A percentile compares a stretch with the other conserved stretches of the same genome.
These are phyloP conservation scores for Pseudopithomyces chartarum DNA, from an alignment of 2,329 filamentous ascomycete genomes.

Conservation along the genomic window DNA sequence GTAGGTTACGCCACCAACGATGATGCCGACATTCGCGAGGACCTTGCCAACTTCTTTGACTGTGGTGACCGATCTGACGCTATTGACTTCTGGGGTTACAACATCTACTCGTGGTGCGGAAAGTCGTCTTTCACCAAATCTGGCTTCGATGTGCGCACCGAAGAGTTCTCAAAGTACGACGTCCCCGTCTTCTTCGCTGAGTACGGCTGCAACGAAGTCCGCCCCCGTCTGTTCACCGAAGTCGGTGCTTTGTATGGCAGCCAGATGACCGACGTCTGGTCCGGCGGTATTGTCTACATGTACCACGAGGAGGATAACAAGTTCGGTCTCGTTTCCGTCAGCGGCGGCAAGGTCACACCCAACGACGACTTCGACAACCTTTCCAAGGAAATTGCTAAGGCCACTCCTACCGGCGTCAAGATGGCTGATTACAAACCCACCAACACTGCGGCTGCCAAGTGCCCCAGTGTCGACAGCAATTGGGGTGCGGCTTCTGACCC, in stretches of 20 bases:
- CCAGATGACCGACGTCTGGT: conserved; percentile 86
- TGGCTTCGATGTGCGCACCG: conserved; percentile 79
- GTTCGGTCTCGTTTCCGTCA: conserved; percentile 76
- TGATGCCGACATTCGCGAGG: conserved; percentile 77
- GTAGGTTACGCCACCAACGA: conserved; percentile 98
- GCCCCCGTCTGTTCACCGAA: conserved; percentile 81
- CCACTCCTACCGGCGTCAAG: conserved; percentile 68
- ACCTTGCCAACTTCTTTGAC: conserved; percentile 93
- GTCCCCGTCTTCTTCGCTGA: conserved; percentile 98
- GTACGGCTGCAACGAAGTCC: conserved; percentile 87
- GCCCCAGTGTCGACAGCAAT: conserved; percentile 66
- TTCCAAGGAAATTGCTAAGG: conserved; percentile 68
- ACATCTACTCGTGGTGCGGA: conserved; percentile 99
- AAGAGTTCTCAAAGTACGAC: conserved; percentile 87
- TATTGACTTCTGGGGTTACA: conserved; percentile 99
- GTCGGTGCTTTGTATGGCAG: conserved; percentile 78
- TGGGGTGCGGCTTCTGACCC: conserved; percentile 71
- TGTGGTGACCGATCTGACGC: conserved; percentile 68
- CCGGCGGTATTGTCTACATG: conserved; percentile 98
- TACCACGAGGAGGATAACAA: conserved; percentile 92
- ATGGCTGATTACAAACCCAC: conserved; percentile 72
- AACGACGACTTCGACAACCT: conserved; percentile 66
- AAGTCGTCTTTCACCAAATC: conserved; percentile 76
- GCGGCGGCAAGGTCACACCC: conserved; percentile 63
- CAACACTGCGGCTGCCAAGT: conserved; percentile 70